Conservation (phyloP, 148 eudicot genomes). For the Agrostemma githago region DNA sequence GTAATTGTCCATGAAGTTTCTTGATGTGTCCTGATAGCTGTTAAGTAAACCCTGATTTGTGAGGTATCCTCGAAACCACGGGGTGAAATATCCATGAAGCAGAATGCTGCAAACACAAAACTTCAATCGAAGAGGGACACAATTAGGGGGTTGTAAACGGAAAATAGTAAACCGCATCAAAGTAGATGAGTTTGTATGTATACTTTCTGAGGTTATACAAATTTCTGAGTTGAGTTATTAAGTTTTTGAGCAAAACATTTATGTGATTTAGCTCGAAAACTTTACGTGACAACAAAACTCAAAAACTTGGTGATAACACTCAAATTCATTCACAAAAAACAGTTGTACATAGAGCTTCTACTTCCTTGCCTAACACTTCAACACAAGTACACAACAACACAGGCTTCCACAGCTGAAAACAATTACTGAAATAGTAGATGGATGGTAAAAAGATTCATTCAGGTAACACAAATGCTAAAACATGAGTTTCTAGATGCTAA, state of each 20-base stretch:
- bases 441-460: background rate
- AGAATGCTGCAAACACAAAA: background rate
- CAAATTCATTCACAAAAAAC: too few species aligned
- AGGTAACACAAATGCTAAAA: background rate
- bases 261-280: too few species aligned
- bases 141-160: too few species aligned
- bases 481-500: background rate
- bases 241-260: too few species aligned
- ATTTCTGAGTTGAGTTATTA: too few species aligned
- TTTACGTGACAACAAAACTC: too few species aligned
- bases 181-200: background rate
- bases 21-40: background rate
- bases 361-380: too few species aligned
- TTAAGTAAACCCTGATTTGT: background rate
- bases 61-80: background rate
- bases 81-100: conserved; percentile 1
- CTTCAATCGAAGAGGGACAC: background rate
- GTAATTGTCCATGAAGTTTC: background rate
- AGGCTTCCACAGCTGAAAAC: background rate
- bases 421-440: background rate
- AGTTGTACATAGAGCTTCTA: too few species aligned
- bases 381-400: background rate
- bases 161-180: background rate
- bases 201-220: too few species aligned
- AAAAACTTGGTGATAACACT: too few species aligned